Evolutionary conservation across 257 asterid genomes (phyloP).

Genomic region (Nicotiana noctiflora): DNA sequence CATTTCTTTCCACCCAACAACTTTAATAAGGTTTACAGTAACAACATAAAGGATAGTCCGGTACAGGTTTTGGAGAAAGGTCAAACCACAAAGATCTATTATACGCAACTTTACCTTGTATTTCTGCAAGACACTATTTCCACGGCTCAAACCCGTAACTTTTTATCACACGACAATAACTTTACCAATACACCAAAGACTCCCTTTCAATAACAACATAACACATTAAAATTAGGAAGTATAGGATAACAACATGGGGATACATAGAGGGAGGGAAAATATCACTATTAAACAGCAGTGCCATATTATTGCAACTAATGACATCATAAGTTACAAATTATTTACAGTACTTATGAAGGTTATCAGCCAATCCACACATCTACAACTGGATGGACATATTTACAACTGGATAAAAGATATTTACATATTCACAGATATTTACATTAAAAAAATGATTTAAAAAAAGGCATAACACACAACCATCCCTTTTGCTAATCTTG

Average conservation of each 20-base stretch:
- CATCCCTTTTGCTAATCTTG: not conserved
- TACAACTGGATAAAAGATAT: not conserved
- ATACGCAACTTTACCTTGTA: too few relatives aligned
- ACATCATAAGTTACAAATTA: slow-evolving; percentile 3
- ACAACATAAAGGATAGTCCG: too few relatives aligned
- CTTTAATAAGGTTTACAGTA: not conserved
- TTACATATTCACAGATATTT: slow-evolving; percentile 12
- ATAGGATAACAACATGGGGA: not conserved
- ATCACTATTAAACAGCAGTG: not conserved
- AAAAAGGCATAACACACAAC: not conserved
- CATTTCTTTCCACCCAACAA: not conserved
- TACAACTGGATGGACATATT: slow-evolving; percentile 12
- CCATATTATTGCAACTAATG: not conserved
- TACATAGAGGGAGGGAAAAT: not conserved
- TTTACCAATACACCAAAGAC: too few relatives aligned
- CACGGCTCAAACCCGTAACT: too few relatives aligned
- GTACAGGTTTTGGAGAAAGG: too few relatives aligned
- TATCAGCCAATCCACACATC: not conserved
- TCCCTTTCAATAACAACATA: not conserved
- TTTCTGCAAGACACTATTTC: too few relatives aligned
- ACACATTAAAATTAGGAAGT: too few relatives aligned
- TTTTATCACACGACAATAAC: too few relatives aligned
- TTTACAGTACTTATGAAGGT: slow-evolving; percentile 5
- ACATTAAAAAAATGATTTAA: slow-evolving; percentile 23
- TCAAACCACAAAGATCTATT: too few relatives aligned